phyloP scores from a whole-genome alignment of 2,329 filamentous ascomycete species.

The Alternaria consortialis region DNA sequence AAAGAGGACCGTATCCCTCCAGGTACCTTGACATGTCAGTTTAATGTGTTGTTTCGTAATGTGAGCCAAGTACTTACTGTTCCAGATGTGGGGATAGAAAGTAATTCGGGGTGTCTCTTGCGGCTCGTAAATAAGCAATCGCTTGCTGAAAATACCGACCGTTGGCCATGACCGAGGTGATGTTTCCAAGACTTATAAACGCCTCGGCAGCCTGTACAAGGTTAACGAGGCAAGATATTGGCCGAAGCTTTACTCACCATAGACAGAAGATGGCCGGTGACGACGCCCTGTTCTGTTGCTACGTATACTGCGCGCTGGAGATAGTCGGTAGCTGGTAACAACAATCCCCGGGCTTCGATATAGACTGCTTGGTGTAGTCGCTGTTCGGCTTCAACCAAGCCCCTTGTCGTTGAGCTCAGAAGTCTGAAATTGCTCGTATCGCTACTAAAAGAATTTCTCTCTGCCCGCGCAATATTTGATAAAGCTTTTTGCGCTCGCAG shows the following conservation, averaged over 20 bases:
- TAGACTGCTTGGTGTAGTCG: slow-evolving; percentile 55
- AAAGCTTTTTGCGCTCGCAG: slow-evolving; percentile 60
- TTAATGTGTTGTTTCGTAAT: background rate
- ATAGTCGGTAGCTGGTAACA: slow-evolving; percentile 63
- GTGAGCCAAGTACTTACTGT: slow-evolving; percentile 48
- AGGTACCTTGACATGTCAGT: slow-evolving; percentile 50
- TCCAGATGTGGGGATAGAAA: slow-evolving; percentile 57
- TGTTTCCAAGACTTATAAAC: slow-evolving; percentile 63
- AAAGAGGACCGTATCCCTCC: slow-evolving; percentile 54
- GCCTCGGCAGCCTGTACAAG: slow-evolving; percentile 56
- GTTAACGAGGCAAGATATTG: slow-evolving; percentile 14
- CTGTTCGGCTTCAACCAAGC: background rate
- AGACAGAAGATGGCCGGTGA: slow-evolving; percentile 56
- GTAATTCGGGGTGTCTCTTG: slow-evolving; percentile 55
- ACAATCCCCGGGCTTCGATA: slow-evolving; percentile 61
- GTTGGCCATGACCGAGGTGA: slow-evolving; percentile 56
- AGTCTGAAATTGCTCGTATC: slow-evolving; percentile 42
- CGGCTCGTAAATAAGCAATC: slow-evolving; percentile 56
- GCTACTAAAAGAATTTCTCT: slow-evolving; percentile 52
- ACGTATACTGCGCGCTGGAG: slow-evolving; percentile 57
- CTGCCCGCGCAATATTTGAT: slow-evolving; percentile 58
- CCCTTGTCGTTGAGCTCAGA: slow-evolving; percentile 12
- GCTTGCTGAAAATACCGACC: slow-evolving; percentile 58
- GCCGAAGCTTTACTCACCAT: slow-evolving; percentile 43
- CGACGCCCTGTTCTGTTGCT: slow-evolving; percentile 50